These are phyloP conservation scores for Aspergillus latus DNA, from an alignment of 2,329 filamentous ascomycete species.

Conservation along the genomic window DNA sequence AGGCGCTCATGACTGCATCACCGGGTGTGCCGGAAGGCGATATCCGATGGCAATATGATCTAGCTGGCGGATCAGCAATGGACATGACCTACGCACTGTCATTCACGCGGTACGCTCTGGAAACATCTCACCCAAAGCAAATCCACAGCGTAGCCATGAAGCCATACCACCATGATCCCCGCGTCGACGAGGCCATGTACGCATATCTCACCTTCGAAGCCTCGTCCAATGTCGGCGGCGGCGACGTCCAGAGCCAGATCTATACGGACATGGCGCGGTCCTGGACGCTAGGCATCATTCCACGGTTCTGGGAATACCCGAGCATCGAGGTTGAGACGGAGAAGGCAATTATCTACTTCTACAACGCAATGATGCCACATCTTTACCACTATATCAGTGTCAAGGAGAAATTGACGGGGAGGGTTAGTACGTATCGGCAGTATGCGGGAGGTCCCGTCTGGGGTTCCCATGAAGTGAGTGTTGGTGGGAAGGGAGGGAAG, in stretches of 20 bases:
- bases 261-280: slow-evolving; percentile 33
- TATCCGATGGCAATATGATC: slow-evolving; percentile 46
- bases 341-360: slow-evolving; percentile 31
- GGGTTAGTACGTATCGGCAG: background rate
- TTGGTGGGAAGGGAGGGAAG: background rate
- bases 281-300: slow-evolving; percentile 25
- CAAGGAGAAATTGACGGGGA: background rate
- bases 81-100: slow-evolving; percentile 41
- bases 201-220: slow-evolving; percentile 29
- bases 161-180: slow-evolving; percentile 25
- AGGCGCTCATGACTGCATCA: slow-evolving; percentile 3
- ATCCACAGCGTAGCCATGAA: slow-evolving; percentile 34
- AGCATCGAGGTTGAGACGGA: slow-evolving; percentile 31
- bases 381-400: slow-evolving; percentile 34
- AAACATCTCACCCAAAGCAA: slow-evolving; percentile 26
- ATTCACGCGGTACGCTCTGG: slow-evolving; percentile 35
- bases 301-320: slow-evolving; percentile 35
- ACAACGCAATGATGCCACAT: slow-evolving; percentile 38
- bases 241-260: slow-evolving; percentile 28
- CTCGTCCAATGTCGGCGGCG: background rate
- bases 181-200: slow-evolving; percentile 36
- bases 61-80: slow-evolving; percentile 45
- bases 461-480: background rate
- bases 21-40: slow-evolving; percentile 37
- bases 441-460: background rate